phyloP scores from a whole-genome alignment of 352 stramenopile species.

The Aphanomyces invadans region DNA sequence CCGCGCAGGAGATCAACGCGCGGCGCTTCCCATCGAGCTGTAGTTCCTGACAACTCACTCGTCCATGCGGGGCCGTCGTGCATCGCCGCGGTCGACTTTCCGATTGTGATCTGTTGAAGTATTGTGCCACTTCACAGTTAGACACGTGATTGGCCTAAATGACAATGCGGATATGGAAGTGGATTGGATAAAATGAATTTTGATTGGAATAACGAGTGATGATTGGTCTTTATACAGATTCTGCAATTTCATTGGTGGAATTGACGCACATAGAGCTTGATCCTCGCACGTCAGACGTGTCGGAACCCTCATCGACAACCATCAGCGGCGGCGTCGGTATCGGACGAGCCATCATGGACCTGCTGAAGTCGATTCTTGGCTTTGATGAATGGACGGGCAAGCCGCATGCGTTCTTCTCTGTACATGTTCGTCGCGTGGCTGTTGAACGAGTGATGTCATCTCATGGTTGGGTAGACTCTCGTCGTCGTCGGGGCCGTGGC shows the following conservation, averaged over 20 bases:
- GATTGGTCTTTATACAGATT: too few relatives aligned
- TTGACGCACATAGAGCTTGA: not conserved
- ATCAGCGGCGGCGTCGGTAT: not conserved
- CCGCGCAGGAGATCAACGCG: too few relatives aligned
- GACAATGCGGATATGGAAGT: too few relatives aligned
- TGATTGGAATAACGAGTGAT: not conserved
- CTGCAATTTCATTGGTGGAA: not conserved
- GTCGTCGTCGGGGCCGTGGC: slow-evolving; percentile 64
- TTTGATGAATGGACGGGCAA: slow-evolving; percentile 80
- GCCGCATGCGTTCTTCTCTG: slow-evolving; percentile 75
- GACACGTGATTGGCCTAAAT: too few relatives aligned
- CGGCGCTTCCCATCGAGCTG: too few relatives aligned
- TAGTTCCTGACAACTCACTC: too few relatives aligned
- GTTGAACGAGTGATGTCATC: not conserved
- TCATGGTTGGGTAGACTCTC: slow-evolving; percentile 41
- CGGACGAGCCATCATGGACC: slow-evolving; percentile 7
- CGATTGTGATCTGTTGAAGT: too few relatives aligned
- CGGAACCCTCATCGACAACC: slow-evolving; percentile 1
- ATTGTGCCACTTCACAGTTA: too few relatives aligned
- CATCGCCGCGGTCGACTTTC: too few relatives aligned
- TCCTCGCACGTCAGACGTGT: not conserved
- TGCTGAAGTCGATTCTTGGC: slow-evolving; percentile 34
- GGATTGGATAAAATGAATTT: not conserved
- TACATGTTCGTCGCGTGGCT: slow-evolving; percentile 41
- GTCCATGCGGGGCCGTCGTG: too few relatives aligned